Conservation (phyloP, 2,329 filamentous ascomycete species). For the Talaromyces funiculosus region DNA sequence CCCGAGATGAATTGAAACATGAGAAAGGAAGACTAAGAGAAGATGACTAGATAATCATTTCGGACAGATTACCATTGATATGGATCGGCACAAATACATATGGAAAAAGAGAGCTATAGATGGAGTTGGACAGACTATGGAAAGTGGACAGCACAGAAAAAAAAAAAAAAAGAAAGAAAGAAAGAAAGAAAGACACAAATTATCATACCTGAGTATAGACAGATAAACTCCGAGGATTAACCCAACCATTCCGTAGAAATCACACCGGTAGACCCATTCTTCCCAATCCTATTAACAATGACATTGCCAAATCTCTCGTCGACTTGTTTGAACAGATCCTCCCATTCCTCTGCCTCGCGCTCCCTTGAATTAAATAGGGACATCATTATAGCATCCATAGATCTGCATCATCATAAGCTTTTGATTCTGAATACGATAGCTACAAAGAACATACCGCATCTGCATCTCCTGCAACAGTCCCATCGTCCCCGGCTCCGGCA, state of each 20-base stretch:
- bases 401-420: constrained; percentile 16
- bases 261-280: constrained; percentile 10
- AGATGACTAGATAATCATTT: no score
- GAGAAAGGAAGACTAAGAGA: no score
- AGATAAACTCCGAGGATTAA: neutral
- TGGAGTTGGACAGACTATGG: no score
- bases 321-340: constrained; percentile 40
- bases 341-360: constrained; percentile 45
- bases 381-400: constrained; percentile 52
- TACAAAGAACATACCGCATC: constrained; percentile 11
- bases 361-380: constrained; percentile 50
- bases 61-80: no score
- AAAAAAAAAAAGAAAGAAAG: no score
- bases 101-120: no score
- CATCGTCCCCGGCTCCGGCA: constrained; percentile 17
- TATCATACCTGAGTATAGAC: no score
- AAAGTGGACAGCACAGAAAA: no score
- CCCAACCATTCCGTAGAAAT: constrained; percentile 11
- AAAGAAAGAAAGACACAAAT: neutral
- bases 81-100: no score
- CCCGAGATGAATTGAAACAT: no score
- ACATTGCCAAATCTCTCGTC: constrained; percentile 20
- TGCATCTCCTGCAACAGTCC: constrained; percentile 11
- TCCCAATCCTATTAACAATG: constrained; percentile 1
- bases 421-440: neutral